These are phyloP conservation scores for Elongisporangium undulatum DNA, from an alignment of 352 stramenopile species.

Conservation along the genomic window DNA sequence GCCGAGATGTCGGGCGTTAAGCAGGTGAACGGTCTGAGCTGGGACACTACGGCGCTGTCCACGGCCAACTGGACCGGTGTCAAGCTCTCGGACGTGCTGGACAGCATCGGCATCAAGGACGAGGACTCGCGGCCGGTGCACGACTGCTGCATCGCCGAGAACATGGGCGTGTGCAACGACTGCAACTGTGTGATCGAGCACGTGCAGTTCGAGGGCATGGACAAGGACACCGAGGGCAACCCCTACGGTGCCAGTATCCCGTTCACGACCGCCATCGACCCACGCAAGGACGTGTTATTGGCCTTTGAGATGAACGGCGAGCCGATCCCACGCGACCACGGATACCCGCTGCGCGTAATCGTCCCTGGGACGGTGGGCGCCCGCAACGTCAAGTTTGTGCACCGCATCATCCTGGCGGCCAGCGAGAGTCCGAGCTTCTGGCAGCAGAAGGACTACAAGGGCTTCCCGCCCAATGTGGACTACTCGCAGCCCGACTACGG, in stretches of 20 bases:
- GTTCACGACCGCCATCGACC: constrained; percentile 92
- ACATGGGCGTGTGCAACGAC: constrained; percentile 47
- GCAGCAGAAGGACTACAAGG: constrained; percentile 93
- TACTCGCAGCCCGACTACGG: constrained; percentile 82
- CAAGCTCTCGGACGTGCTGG: constrained; percentile 90
- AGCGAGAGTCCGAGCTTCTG: constrained; percentile 88
- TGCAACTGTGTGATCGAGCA: constrained; percentile 77
- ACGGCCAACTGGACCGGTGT: constrained; percentile 96
- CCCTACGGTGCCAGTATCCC: constrained; percentile 89
- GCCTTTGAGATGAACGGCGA: constrained; percentile 99
- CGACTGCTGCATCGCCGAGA: constrained; percentile 50
- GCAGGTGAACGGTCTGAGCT: constrained; percentile 78
- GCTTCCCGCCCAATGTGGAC: constrained; percentile 82
- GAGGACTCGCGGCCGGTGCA: constrained; percentile 48
- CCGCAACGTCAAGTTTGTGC: constrained; percentile 97
- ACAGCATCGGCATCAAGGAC: constrained; percentile 79
- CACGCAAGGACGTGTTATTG: constrained; percentile 95
- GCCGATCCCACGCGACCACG: constrained; percentile 92
- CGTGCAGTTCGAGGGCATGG: constrained; percentile 81
- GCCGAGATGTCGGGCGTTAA: constrained; percentile 92
- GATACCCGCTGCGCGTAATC: constrained; percentile 95
- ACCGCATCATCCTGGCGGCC: constrained; percentile 83
- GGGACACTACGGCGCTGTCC: constrained; percentile 89
- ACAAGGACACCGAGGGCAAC: constrained; percentile 80
- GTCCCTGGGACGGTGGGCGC: constrained; percentile 94